These are phyloP conservation scores for Podila epigama DNA, from an alignment of 192 early-diverging fungal genomes.

Conservation along the genomic window DNA sequence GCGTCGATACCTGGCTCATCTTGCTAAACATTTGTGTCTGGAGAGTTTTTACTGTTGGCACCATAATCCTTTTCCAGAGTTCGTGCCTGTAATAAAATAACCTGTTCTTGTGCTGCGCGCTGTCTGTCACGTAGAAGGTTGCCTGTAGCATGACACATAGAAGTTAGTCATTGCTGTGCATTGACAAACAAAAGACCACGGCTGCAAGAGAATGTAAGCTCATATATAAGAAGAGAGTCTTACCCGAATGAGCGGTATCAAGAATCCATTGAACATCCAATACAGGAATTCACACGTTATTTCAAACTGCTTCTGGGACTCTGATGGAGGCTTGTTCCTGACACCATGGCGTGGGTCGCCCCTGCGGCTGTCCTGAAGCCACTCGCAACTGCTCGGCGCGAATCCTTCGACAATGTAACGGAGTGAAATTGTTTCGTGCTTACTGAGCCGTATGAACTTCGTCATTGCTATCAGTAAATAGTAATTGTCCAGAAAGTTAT, in stretches of 20 bases:
- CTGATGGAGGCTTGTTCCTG: slow-evolving; percentile 35
- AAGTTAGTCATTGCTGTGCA: neutral
- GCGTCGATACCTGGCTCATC: slow-evolving; percentile 18
- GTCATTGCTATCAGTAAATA: slow-evolving; percentile 51
- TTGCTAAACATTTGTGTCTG: slow-evolving; percentile 28
- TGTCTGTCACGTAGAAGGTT: slow-evolving; percentile 85
- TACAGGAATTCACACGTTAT: slow-evolving; percentile 67
- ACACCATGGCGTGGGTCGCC: neutral
- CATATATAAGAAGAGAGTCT: slow-evolving; percentile 3
- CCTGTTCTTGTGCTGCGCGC: slow-evolving; percentile 63
- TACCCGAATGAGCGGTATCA: slow-evolving; percentile 67
- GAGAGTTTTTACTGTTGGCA: slow-evolving; percentile 53
- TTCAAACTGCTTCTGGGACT: slow-evolving; percentile 56
- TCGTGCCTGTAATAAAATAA: slow-evolving; percentile 83
- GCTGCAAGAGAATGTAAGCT: neutral
- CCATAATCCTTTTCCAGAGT: slow-evolving; percentile 68
- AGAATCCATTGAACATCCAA: slow-evolving; percentile 70
- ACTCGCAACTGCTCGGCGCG: slow-evolving; percentile 52
- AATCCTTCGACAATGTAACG: slow-evolving; percentile 63
- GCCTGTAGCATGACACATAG: slow-evolving; percentile 40
- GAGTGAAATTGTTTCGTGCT: slow-evolving; percentile 68
- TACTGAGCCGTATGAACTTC: slow-evolving; percentile 59
- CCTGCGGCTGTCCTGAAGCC: slow-evolving; percentile 15
- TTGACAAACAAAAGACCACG: no score
- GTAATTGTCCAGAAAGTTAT: no score